These are phyloP conservation scores for Populus tomentosa DNA, from an alignment of 441 rosid genomes.

Conservation along the genomic window DNA sequence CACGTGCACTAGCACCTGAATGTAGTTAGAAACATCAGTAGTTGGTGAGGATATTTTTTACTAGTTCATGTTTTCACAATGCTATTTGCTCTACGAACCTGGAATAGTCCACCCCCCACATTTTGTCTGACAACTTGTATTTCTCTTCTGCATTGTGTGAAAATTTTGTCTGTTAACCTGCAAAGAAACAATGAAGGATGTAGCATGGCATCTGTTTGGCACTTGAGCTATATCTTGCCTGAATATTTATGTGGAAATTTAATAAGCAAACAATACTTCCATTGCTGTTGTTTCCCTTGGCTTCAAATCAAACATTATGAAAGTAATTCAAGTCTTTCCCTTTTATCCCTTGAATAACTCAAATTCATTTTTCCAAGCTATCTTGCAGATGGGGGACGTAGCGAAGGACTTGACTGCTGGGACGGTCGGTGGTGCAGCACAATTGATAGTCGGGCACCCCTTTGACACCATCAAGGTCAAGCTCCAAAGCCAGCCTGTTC, in stretches of 20 bases:
- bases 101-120: neutral
- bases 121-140: neutral
- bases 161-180: neutral
- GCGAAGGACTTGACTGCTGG: conserved; percentile 87
- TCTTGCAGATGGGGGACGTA: conserved; percentile 70
- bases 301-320: neutral
- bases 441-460: conserved; percentile 83
- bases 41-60: neutral
- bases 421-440: conserved; percentile 93
- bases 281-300: neutral
- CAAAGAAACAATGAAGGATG: neutral
- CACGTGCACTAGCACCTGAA: neutral
- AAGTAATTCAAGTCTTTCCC: neutral
- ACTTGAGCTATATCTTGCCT: neutral
- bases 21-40: neutral
- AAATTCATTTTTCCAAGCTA: neutral
- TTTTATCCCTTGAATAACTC: neutral
- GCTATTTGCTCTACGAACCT: neutral
- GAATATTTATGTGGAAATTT: neutral
- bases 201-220: neutral
- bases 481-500: conserved; percentile 95
- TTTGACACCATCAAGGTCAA: conserved; percentile 97
- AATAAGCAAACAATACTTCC: neutral
- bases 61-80: neutral
- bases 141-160: neutral